These are phyloP conservation scores for Claviceps sp. DNA, from an alignment of 2,329 filamentous ascomycete genomes.

Conservation along the genomic window DNA sequence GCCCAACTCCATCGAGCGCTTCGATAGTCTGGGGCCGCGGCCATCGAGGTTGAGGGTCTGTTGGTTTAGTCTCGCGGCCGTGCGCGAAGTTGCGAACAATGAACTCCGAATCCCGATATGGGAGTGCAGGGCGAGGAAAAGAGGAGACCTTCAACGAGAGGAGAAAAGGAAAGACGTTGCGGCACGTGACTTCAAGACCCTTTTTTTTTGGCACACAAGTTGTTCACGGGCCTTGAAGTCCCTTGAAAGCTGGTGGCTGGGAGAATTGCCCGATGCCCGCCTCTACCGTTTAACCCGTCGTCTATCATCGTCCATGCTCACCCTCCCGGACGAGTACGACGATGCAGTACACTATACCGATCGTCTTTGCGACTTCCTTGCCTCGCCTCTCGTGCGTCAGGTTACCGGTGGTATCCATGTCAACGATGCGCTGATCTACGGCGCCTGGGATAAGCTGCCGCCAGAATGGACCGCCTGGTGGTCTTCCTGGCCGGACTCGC, in stretches of 20 bases:
- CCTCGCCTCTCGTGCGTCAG: slow-evolving; percentile 16
- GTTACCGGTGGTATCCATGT: slow-evolving; percentile 22
- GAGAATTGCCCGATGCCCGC: not conserved
- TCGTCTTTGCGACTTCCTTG: slow-evolving; percentile 12
- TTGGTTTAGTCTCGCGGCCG: not conserved
- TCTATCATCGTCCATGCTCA: slow-evolving; percentile 4
- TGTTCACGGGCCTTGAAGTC: no score
- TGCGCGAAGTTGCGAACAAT: not conserved
- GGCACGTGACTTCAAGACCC: no score
- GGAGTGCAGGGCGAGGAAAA: not conserved
- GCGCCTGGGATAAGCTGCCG: slow-evolving; percentile 18
- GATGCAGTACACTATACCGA: slow-evolving; percentile 12
- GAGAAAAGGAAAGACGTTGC: not conserved
- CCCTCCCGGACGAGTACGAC: slow-evolving; percentile 7
- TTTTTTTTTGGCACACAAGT: no score
- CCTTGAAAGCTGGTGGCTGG: not conserved
- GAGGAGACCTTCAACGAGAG: not conserved
- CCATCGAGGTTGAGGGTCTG: not conserved
- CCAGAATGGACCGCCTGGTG: slow-evolving; percentile 19
- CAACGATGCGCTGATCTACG: slow-evolving; percentile 18
- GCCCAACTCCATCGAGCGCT: not conserved
- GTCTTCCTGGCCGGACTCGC: slow-evolving; percentile 15
- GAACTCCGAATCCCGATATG: no score
- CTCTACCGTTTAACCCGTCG: not conserved
- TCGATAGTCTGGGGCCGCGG: not conserved